A percentile compares a stretch with the other conserved stretches of the same genome.
These are phyloP conservation scores for Pneumocystis murina DNA, from an alignment of 1,139 yeast species.

Conservation along the genomic window DNA sequence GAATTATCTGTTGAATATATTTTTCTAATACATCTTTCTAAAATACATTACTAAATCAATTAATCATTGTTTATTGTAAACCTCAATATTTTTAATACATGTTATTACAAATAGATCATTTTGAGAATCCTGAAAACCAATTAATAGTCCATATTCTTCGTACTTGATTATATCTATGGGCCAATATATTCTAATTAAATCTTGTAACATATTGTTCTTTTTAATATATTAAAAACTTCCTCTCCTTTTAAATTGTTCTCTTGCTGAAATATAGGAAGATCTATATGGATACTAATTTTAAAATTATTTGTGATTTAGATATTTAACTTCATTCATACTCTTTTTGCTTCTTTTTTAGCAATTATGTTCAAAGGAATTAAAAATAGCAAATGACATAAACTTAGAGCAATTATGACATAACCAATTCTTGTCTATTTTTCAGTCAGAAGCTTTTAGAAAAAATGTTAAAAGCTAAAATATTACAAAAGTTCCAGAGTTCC, in stretches of 20 bases:
- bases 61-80: neutral
- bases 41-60: neutral
- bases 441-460: neutral
- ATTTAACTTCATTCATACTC: neutral
- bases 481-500: neutral
- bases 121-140: constrained; percentile 16
- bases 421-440: neutral
- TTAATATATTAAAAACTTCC: constrained; percentile 16
- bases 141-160: constrained; percentile 12
- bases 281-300: neutral
- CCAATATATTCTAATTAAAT: constrained; percentile 16
- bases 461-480: neutral
- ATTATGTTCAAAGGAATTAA: neutral
- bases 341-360: constrained; percentile 1
- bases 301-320: neutral
- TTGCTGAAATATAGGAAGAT: constrained; percentile 14
- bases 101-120: constrained; percentile 16
- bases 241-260: constrained; percentile 19
- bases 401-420: neutral
- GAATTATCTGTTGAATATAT: constrained; percentile 7
- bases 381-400: neutral
- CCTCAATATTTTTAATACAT: constrained; percentile 8
- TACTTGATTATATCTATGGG: constrained; percentile 13
- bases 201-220: neutral
- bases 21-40: constrained; percentile 6